A percentile compares a stretch with the other conserved stretches of the same genome.
These are phyloP conservation scores for Verticillium albo-atrum DNA, from an alignment of 2,329 filamentous ascomycete species.

Conservation along the genomic window DNA sequence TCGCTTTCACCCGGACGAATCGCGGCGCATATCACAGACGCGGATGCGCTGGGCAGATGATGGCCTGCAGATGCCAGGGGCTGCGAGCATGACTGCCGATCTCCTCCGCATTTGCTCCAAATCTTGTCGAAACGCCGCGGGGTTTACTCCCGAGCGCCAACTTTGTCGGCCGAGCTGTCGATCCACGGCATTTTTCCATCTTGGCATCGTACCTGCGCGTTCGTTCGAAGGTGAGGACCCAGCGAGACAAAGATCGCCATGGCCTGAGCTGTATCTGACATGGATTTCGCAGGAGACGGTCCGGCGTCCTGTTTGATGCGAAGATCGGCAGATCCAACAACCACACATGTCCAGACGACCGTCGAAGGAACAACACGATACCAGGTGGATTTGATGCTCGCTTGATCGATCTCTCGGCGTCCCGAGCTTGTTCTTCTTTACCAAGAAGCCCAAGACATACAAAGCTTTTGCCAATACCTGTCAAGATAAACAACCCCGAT, in stretches of 20 bases:
- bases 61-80: neutral
- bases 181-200: neutral
- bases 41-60: neutral
- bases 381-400: neutral
- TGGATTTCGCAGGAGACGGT: neutral
- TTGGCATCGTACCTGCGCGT: neutral
- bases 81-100: neutral
- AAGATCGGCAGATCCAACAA: neutral
- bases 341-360: neutral
- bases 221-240: neutral
- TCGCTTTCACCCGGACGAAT: neutral
- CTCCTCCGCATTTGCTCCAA: neutral
- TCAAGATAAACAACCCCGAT: neutral
- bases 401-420: neutral
- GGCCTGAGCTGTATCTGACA: neutral
- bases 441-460: neutral
- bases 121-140: neutral
- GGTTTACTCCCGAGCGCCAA: neutral
- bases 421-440: neutral
- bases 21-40: neutral
- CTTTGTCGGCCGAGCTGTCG: neutral
- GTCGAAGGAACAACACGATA: neutral
- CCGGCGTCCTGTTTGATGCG: neutral
- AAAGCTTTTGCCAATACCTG: constrained; percentile 2
- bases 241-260: neutral